Base-by-base conservation (phyloP, 2,329 filamentous ascomycete species). In the Aspergillaceae sp. region DNA sequence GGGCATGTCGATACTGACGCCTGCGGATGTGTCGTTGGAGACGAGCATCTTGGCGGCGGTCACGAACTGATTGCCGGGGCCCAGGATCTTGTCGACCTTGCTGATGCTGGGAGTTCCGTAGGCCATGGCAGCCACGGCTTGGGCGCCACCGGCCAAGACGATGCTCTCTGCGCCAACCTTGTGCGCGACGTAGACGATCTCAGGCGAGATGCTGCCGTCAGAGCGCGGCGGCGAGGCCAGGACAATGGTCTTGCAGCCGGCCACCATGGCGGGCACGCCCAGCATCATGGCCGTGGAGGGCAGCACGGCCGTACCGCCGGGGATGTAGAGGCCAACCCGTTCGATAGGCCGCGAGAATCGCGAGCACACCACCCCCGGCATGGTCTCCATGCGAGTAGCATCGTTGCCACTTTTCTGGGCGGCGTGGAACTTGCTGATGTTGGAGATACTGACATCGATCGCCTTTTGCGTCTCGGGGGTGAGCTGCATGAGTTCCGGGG, bases 31-130 rank as follows among this genome's bases (percentile, higher is more conserved):
- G 65, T 98, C 92, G 67, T 98, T 98, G 68, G 85, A 87, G 38
- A 98, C 92, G 58, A 90, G 78, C 92, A 98, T 98, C 79, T 98
- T 98, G 44, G 87, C 92, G 0, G 92, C 92, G 0, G 92, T 98
- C 36, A 98, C 92, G 63, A 97, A 98, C 68, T 97, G 92, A 70
- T 98, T 98, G 33, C 92, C 92, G 2, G 92, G 92, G 0, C 92
- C 92, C 8, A 97, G 80, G 57, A 98, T 96, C 79, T 98, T 98
- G 76, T 98, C 92, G 5, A 98, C 92, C 74, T 98, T 98, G 67
- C 76, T 87, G 43, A 98, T 82, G 57, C 83, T 91, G 69, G 96
- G 86, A 0, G 92, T 98, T 41, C 92, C 92, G 70, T 98, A 98
- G 2, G 92, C 92, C 84, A 98, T 86, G 41, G 92, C 92, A 19